Base-by-base conservation (phyloP, 2,329 filamentous ascomycete genomes). In the Cyphellophora europaea region DNA sequence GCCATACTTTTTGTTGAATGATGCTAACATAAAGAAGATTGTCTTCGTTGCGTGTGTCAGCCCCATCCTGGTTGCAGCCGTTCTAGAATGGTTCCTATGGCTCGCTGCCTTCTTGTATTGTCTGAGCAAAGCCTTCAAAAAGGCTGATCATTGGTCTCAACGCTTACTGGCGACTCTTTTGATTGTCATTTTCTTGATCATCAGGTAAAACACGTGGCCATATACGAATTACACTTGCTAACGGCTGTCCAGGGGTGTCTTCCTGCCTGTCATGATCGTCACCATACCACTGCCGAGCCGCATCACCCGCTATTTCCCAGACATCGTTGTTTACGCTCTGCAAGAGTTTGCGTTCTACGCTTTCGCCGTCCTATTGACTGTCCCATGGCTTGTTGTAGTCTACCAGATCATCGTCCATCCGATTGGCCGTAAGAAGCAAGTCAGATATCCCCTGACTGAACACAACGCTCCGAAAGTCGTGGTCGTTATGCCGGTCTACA, bases 321-420 rank as follows among this genome's bases (percentile, higher is more conserved):
- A 56, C 3, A 35, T 58, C 2, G 74, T 91, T 67, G 81, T 91
- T 27, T 59, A 56, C 2, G 69, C 82, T 30, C 69, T 96, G 11
- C 88, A 95, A 55, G 93, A 86, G 82, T 94, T 96, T 53, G 88
- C 87, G 3, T 96, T 96, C 58, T 95, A 85, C 79, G 79, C 82
- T 17, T 96, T 96, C 48, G 81, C 88, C 1, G 75, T 77, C 44
- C 74, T 96, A 6, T 65, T 98, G 38, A 86, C 82, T 1, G 69
- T 94, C 2, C 91, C 91, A 0, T 95, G 87, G 86, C 71, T 94
- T 3, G 83, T 95, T 53, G 95, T 88, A 58, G 74, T 96, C 37
- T 94, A 93, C 54, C 82, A 93, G 52, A 73, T 95, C 4, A 82
- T 93, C 37, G 93, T 84, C 6, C 82, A 91, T 49, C 82, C 85